These are phyloP conservation scores for Chamaecyparis obtusa DNA, from an alignment of 75 land plant genomes.

Conservation along the genomic window DNA sequence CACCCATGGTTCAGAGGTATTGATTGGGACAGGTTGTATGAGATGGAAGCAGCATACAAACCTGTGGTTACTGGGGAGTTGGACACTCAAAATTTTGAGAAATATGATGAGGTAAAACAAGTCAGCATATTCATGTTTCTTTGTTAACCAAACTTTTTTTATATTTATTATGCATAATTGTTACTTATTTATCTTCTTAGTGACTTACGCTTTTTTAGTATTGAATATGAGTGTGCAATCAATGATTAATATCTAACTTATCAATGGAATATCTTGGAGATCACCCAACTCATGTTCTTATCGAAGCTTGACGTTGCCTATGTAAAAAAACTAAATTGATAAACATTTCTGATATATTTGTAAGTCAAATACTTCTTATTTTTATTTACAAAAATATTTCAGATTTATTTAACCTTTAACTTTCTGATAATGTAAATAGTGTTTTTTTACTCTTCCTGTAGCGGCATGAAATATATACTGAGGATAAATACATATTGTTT, in stretches of 20 bases:
- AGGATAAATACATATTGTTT: not conserved
- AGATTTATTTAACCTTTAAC: not conserved
- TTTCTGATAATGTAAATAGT: not conserved
- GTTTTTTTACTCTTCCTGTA: not conserved
- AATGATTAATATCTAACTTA: not conserved
- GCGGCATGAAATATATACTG: not conserved
- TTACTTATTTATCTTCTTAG: not conserved
- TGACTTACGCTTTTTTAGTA: not conserved
- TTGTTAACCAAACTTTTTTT: not conserved
- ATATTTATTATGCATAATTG: not conserved
- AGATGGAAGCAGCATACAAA: conserved; percentile 68
- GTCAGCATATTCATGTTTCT: not conserved
- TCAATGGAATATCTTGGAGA: not conserved
- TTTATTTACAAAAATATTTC: not conserved
- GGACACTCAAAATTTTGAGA: conserved; percentile 68
- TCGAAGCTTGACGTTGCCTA: not conserved
- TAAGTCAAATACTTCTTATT: not conserved
- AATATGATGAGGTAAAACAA: conserved; percentile 56
- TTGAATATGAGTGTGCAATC: not conserved
- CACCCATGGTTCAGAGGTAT: conserved; percentile 61
- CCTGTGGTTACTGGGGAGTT: conserved; percentile 59
- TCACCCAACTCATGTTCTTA: not conserved
- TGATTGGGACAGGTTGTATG: conserved; percentile 51
- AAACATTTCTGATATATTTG: not conserved
- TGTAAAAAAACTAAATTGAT: not conserved